A percentile compares a stretch with the other conserved stretches of the same genome.
phyloP scores from a whole-genome alignment of 176 grass and related monocot species.

The Oryza rufipogon region DNA sequence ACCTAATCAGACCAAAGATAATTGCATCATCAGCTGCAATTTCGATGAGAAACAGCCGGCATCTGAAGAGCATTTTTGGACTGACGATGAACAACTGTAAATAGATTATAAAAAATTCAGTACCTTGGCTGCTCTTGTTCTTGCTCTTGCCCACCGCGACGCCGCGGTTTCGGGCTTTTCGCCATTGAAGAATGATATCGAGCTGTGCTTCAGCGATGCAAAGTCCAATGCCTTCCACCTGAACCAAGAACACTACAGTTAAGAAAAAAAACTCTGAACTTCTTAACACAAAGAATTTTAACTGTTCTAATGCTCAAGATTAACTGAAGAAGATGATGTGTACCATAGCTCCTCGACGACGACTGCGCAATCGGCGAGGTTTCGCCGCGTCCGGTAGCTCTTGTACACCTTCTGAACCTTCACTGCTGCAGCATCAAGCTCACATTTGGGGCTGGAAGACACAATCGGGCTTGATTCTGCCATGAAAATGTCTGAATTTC shows the following conservation, averaged over 20 bases:
- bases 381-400: constrained; percentile 80
- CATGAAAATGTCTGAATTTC: constrained; percentile 12
- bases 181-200: constrained; percentile 83
- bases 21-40: constrained; percentile 38
- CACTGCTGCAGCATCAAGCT: constrained; percentile 73
- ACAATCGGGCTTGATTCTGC: constrained; percentile 25
- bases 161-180: constrained; percentile 79
- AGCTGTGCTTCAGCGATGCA: constrained; percentile 84
- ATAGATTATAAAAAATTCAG: neutral
- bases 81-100: constrained; percentile 6
- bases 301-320: neutral
- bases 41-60: constrained; percentile 28
- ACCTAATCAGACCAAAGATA: constrained; percentile 51
- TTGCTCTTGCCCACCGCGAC: constrained; percentile 89
- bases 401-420: constrained; percentile 95
- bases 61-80: constrained; percentile 17
- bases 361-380: constrained; percentile 85
- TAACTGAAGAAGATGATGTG: neutral
- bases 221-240: constrained; percentile 97
- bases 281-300: neutral
- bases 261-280: neutral
- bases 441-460: constrained; percentile 52
- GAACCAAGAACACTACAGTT: constrained; percentile 11
- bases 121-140: constrained; percentile 90
- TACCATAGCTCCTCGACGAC: constrained; percentile 97